These are phyloP conservation scores for Backusella liffmaniae DNA, from an alignment of 192 early-diverging fungal species.

Conservation along the genomic window DNA sequence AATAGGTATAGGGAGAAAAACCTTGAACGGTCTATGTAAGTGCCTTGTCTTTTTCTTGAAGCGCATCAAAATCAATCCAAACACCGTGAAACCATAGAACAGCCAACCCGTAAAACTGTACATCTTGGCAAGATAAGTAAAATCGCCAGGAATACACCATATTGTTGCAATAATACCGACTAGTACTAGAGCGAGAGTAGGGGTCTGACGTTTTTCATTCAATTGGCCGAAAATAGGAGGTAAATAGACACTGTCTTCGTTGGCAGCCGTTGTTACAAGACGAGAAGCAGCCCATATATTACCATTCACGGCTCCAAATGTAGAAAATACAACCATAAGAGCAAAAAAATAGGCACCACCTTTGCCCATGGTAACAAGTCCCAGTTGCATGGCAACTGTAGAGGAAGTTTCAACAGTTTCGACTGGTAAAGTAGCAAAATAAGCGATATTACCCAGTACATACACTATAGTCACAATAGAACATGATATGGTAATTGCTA, in stretches of 20 bases:
- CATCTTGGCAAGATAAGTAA: constrained; percentile 67
- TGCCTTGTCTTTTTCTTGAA: constrained; percentile 33
- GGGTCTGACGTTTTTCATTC: constrained; percentile 53
- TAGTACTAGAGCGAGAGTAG: constrained; percentile 57
- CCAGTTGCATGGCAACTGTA: constrained; percentile 64
- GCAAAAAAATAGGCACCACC: constrained; percentile 65
- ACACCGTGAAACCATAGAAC: constrained; percentile 47
- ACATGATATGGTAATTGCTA: constrained; percentile 68
- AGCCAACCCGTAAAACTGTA: constrained; percentile 73
- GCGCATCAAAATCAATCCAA: constrained; percentile 41
- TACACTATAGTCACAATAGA: constrained; percentile 68
- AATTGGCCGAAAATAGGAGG: constrained; percentile 62
- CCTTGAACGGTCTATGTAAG: constrained; percentile 40
- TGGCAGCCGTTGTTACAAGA: constrained; percentile 53
- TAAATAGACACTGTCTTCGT: constrained; percentile 57
- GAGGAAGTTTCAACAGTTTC: constrained; percentile 58
- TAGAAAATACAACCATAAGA: constrained; percentile 65
- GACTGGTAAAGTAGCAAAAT: constrained; percentile 75
- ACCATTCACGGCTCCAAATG: constrained; percentile 73
- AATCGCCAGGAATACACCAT: constrained; percentile 57
- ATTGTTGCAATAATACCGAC: constrained; percentile 57
- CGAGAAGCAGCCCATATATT: constrained; percentile 69
- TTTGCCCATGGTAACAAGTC: constrained; percentile 57
- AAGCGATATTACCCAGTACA: constrained; percentile 77
- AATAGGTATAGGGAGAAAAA: constrained; percentile 24